A percentile compares a stretch with the other conserved stretches of the same genome.
Conservation (phyloP, 257 asterid species). For the Salvia miltiorrhiza region DNA sequence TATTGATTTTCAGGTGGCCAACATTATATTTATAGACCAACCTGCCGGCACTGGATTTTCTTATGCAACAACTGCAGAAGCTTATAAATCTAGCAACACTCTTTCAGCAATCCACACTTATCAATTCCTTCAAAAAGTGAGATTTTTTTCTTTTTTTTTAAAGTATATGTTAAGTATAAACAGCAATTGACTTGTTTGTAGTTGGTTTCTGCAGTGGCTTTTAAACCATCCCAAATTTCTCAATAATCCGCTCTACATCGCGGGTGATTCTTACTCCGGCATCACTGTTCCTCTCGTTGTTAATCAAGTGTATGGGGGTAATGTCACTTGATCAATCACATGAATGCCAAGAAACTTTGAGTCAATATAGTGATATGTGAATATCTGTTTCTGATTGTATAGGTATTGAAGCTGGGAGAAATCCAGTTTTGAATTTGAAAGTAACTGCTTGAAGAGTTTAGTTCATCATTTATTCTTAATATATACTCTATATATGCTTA, state of each 20-base stretch:
- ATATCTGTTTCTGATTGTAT: too few species aligned
- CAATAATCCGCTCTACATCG: constrained; percentile 30
- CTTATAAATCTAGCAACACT: constrained; percentile 20
- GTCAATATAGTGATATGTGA: too few species aligned
- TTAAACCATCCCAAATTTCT: constrained; percentile 27
- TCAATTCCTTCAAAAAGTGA: constrained; percentile 29
- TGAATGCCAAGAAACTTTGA: too few species aligned
- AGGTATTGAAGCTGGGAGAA: constrained; percentile 31
- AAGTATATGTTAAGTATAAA: too few species aligned
- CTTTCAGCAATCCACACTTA: constrained; percentile 8
- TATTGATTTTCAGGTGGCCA: constrained; percentile 25
- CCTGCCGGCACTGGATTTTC: constrained; percentile 42
- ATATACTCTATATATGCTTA: too few species aligned
- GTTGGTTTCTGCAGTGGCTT: constrained; percentile 34
- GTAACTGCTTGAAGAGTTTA: not conserved
- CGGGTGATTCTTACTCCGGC: constrained; percentile 33
- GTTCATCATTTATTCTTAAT: too few species aligned
- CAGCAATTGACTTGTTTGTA: too few species aligned
- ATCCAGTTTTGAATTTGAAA: constrained; percentile 25
- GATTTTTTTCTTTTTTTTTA: too few species aligned
- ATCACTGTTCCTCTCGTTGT: constrained; percentile 23
- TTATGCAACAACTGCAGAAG: constrained; percentile 24
- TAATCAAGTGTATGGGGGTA: constrained; percentile 20
- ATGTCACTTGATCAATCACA: not conserved
- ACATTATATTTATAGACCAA: constrained; percentile 31